Conservation (phyloP, 176 grass and related monocot genomes). For the Zea luxurians region DNA sequence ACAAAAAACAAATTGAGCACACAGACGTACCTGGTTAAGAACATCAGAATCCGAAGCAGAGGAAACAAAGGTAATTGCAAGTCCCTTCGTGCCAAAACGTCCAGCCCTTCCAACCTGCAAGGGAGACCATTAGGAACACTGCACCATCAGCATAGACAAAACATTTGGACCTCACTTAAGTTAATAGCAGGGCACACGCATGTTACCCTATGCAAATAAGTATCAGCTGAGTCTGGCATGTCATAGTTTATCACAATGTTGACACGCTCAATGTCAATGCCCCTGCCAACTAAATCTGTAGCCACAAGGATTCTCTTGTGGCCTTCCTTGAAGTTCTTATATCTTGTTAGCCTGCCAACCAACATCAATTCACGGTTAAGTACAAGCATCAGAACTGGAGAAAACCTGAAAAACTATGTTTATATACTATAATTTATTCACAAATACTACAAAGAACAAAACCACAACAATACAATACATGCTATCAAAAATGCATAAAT, state of each 20-base stretch:
- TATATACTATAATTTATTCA: neutral
- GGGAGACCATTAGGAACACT: neutral
- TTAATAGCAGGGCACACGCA: neutral
- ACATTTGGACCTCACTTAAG: neutral
- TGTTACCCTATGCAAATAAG: conserved; percentile 91
- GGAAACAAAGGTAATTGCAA: conserved; percentile 95
- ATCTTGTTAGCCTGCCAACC: conserved; percentile 67
- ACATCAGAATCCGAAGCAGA: conserved; percentile 93
- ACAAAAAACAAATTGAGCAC: neutral
- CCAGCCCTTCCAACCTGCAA: conserved; percentile 84
- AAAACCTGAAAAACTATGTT: neutral
- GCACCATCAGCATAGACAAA: conserved; percentile 11
- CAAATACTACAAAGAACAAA: neutral
- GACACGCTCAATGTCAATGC: conserved; percentile 97
- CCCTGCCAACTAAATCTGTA: conserved; percentile 94
- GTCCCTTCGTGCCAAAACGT: conserved; percentile 94
- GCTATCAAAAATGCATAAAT: neutral
- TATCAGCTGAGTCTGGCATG: conserved; percentile 97
- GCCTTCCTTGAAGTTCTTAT: conserved; percentile 99
- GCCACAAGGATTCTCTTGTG: conserved; percentile 97
- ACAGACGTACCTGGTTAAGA: conserved; percentile 70
- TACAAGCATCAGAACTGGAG: neutral
- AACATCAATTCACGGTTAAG: neutral
- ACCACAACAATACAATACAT: neutral
- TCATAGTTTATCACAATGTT: conserved; percentile 99